These are phyloP conservation scores for Lachnellula cervina DNA, from an alignment of 2,329 filamentous ascomycete genomes.

Conservation along the genomic window DNA sequence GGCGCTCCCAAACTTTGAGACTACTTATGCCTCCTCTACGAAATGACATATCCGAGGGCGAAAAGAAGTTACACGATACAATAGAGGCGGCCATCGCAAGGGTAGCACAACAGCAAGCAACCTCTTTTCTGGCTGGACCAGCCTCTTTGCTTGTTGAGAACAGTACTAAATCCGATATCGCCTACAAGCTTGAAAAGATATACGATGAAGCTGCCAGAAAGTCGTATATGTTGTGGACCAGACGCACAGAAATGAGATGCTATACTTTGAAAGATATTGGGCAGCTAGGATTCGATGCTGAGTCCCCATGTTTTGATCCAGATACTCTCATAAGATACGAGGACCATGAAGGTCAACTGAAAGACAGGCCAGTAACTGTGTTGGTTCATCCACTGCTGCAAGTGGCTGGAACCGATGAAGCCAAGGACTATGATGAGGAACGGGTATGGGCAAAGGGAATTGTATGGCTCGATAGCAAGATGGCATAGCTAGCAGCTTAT, in stretches of 20 bases:
- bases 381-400: slow-evolving; percentile 16
- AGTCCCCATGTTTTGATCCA: slow-evolving; percentile 1
- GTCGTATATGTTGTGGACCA: slow-evolving; percentile 18
- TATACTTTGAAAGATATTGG: slow-evolving; percentile 2
- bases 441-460: slow-evolving; percentile 15
- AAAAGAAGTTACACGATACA: neutral
- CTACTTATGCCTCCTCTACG: slow-evolving; percentile 10
- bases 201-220: slow-evolving; percentile 11
- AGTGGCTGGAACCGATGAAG: slow-evolving; percentile 17
- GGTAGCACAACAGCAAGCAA: slow-evolving; percentile 4
- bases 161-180: neutral
- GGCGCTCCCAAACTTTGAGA: slow-evolving; percentile 18
- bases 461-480: slow-evolving; percentile 21
- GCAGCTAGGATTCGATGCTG: neutral
- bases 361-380: slow-evolving; percentile 7
- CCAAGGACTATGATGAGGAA: slow-evolving; percentile 13
- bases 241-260: slow-evolving; percentile 5
- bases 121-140: slow-evolving; percentile 3
- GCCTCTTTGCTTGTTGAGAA: slow-evolving; percentile 6
- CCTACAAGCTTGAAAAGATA: slow-evolving; percentile 6
- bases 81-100: slow-evolving; percentile 5
- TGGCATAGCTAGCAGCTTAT: too few species aligned
- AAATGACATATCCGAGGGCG: neutral
- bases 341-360: slow-evolving; percentile 8
- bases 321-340: slow-evolving; percentile 13